Conservation (phyloP, 2,329 filamentous ascomycete species). For the Colletotrichum simmondsii region DNA sequence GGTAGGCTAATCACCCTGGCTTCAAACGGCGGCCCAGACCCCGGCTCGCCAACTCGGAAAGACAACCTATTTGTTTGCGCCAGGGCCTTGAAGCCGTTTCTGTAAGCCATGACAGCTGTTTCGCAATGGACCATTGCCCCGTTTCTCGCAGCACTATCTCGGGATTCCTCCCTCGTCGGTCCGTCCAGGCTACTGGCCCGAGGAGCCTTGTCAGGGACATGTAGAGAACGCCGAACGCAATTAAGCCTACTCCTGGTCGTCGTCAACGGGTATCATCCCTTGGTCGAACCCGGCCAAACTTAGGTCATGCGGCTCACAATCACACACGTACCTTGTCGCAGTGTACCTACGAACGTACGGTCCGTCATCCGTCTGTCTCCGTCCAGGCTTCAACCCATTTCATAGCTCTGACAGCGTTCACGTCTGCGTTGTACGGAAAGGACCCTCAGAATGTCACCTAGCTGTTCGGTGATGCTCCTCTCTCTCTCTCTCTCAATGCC, state of each 20-base stretch:
- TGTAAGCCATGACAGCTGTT: conserved; percentile 22
- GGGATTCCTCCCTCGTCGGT: not conserved
- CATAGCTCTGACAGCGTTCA: not conserved
- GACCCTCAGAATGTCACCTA: not conserved
- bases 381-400: not conserved
- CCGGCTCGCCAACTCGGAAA: conserved; percentile 20
- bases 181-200: not conserved
- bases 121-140: not conserved
- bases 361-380: not conserved
- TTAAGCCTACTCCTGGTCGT: not conserved
- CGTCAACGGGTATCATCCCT: not conserved
- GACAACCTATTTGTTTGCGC: conserved; percentile 21
- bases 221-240: not conserved
- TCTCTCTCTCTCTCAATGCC: not conserved
- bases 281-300: not conserved
- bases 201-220: not conserved
- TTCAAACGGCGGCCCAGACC: conserved; percentile 10
- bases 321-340: no score
- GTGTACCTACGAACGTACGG: not conserved
- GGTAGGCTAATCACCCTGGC: not conserved
- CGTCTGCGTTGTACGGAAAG: not conserved
- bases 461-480: not conserved
- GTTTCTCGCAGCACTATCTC: not conserved
- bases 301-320: not conserved
- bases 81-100: conserved; percentile 13